phyloP scores from a whole-genome alignment of 1,139 yeast species.

The Candida smagusa region DNA sequence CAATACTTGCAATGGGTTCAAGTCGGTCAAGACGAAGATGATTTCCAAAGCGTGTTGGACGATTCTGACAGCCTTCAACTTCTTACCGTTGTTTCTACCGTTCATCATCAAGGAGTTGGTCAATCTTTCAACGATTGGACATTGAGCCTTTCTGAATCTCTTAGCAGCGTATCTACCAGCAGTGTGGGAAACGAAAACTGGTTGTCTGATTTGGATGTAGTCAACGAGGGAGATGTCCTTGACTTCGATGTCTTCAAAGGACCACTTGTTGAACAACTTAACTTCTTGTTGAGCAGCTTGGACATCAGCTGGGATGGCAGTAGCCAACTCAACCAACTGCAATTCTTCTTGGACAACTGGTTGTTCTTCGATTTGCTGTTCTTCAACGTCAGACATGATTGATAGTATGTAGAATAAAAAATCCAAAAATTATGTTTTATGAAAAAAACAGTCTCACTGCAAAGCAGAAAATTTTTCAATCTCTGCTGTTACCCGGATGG shows the following conservation, averaged over 20 bases:
- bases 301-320: constrained; percentile 94
- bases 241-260: constrained; percentile 95
- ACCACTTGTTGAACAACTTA: constrained; percentile 99
- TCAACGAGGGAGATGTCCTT: constrained; percentile 98
- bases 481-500: neutral
- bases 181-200: constrained; percentile 98
- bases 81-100: constrained; percentile 99
- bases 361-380: constrained; percentile 53
- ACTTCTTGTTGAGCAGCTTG: constrained; percentile 95
- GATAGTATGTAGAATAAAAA: constrained; percentile 8
- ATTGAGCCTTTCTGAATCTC: constrained; percentile 99
- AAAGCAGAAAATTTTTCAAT: constrained; percentile 1
- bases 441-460: constrained; percentile 1
- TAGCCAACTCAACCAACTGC: constrained; percentile 82
- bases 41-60: constrained; percentile 99
- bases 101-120: constrained; percentile 99
- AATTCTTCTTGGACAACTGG: constrained; percentile 73
- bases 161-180: constrained; percentile 99
- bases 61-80: constrained; percentile 99
- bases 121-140: constrained; percentile 98
- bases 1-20: constrained; percentile 98
- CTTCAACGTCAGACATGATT: constrained; percentile 53
- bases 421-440: constrained; percentile 5
- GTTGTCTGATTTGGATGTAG: constrained; percentile 96
- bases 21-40: constrained; percentile 96